phyloP scores from a whole-genome alignment of 306 rosid species.

The Crataegus laevigata region DNA sequence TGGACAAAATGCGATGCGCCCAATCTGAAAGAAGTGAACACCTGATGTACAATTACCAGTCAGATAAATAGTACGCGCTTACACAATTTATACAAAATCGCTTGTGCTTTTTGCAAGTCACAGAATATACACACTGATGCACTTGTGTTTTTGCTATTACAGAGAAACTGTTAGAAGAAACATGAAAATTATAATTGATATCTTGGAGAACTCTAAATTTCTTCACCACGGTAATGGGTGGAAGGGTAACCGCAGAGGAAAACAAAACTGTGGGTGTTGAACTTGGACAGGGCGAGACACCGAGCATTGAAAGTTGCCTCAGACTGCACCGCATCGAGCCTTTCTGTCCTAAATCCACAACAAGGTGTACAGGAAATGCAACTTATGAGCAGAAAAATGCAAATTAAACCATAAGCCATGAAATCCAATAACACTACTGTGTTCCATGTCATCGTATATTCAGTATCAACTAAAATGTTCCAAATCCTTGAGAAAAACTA shows the following conservation, averaged over 20 bases:
- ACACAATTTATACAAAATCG: slow-evolving; percentile 4
- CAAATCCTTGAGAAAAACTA: background rate
- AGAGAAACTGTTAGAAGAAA: slow-evolving; percentile 2
- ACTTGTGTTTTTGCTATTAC: slow-evolving; percentile 5
- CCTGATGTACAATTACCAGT: background rate
- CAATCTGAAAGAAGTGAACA: background rate
- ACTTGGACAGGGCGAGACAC: background rate
- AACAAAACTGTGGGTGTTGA: slow-evolving; percentile 13
- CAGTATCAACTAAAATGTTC: background rate
- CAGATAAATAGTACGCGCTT: background rate
- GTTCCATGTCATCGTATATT: background rate
- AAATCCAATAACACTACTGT: background rate
- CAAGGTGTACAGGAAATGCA: background rate
- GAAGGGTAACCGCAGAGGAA: background rate
- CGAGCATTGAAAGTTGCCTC: background rate
- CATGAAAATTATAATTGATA: background rate
- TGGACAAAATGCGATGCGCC: background rate
- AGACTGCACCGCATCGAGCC: background rate
- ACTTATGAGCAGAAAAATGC: background rate
- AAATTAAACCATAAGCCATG: background rate
- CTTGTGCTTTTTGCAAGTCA: slow-evolving; percentile 3
- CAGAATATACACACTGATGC: background rate
- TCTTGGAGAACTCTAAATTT: background rate
- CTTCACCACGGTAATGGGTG: background rate
- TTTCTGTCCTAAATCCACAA: background rate